A percentile compares a stretch with the other conserved stretches of the same genome.
phyloP scores from a whole-genome alignment of 306 rosid genomes.

The Prunus armeniaca region DNA sequence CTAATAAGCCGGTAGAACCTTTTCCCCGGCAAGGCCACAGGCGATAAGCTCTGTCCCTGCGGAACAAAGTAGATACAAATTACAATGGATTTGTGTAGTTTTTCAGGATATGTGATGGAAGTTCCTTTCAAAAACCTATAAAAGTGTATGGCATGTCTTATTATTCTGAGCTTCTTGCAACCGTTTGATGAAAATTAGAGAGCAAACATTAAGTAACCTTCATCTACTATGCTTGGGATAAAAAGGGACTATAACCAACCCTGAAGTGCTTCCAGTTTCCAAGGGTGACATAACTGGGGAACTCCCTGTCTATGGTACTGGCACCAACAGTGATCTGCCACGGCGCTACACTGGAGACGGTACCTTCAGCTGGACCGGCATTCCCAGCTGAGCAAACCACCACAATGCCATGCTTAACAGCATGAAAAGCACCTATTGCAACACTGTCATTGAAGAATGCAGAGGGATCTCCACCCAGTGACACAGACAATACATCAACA shows the following conservation, averaged over 20 bases:
- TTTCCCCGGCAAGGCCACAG: slow-evolving; percentile 32
- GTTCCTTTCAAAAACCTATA: not conserved
- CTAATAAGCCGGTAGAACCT: slow-evolving; percentile 52
- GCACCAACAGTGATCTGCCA: slow-evolving; percentile 91
- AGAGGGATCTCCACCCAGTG: slow-evolving; percentile 60
- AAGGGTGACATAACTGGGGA: slow-evolving; percentile 55
- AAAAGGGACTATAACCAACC: slow-evolving; percentile 35
- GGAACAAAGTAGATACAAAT: slow-evolving; percentile 14
- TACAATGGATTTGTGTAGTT: not conserved
- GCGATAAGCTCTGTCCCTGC: slow-evolving; percentile 80
- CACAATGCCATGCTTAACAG: slow-evolving; percentile 59
- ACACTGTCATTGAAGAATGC: slow-evolving; percentile 56
- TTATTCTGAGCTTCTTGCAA: not conserved
- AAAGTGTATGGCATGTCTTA: not conserved
- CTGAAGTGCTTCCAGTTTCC: slow-evolving; percentile 42
- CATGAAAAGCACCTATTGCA: slow-evolving; percentile 87
- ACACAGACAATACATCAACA: slow-evolving; percentile 71
- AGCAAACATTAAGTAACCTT: no score
- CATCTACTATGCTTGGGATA: not conserved
- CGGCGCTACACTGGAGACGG: slow-evolving; percentile 57
- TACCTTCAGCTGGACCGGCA: slow-evolving; percentile 57
- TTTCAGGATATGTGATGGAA: not conserved
- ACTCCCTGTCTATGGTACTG: slow-evolving; percentile 84
- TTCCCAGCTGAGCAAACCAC: slow-evolving; percentile 94
- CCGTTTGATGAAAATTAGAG: no score